phyloP scores from a whole-genome alignment of 1,139 yeast genomes.

The Debaryomyces subglobosus region DNA sequence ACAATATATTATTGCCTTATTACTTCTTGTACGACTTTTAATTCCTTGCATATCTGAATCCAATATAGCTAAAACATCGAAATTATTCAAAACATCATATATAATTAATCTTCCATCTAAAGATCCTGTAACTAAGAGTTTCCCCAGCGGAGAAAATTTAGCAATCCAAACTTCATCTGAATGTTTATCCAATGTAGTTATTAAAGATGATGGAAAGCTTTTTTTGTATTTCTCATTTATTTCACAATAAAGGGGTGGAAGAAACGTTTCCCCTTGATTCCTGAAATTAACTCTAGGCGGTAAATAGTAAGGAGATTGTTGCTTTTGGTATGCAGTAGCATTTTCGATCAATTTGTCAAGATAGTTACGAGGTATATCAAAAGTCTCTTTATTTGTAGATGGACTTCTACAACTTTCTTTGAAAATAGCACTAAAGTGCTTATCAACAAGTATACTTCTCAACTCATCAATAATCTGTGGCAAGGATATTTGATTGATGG shows the following conservation, averaged over 20 bases:
- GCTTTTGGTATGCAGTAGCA: conserved; percentile 32
- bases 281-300: conserved; percentile 29
- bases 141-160: conserved; percentile 78
- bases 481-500: not conserved
- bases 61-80: conserved; percentile 43
- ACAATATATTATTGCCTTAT: conserved; percentile 65
- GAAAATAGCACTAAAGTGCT: conserved; percentile 7
- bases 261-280: conserved; percentile 5
- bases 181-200: conserved; percentile 52
- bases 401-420: conserved; percentile 2
- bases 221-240: conserved; percentile 24
- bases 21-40: conserved; percentile 17
- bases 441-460: conserved; percentile 9
- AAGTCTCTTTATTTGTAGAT: conserved; percentile 7
- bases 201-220: conserved; percentile 47
- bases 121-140: conserved; percentile 74
- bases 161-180: conserved; percentile 84
- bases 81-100: conserved; percentile 64
- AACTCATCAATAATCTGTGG: not conserved
- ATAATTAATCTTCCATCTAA: conserved; percentile 66
- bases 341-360: conserved; percentile 32
- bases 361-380: conserved; percentile 26
- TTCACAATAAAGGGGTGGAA: conserved; percentile 7
- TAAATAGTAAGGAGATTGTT: conserved; percentile 35
- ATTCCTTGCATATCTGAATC: conserved; percentile 30